Evolutionary conservation across 768 basidiomycete genomes (phyloP), one percentile per base, ranked within the genome.

Genomic region (Boletus speciosus): DNA sequence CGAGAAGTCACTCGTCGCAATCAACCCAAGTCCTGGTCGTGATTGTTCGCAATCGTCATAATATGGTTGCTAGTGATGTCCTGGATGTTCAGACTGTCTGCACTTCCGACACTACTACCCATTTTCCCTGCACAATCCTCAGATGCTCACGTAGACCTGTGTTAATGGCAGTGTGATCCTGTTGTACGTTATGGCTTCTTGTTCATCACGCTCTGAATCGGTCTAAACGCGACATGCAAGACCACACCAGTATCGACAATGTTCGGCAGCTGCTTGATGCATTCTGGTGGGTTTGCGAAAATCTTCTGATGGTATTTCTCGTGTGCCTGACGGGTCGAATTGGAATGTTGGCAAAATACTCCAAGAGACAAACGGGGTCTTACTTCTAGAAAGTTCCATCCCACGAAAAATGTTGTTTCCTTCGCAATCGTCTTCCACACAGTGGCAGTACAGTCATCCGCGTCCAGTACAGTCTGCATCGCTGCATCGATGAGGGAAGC

Each of bases 401-500:
- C 50, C 6, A 49, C 48, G 19, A 49, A 49, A 31, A 49, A 31
- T 31, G 31, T 15, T 10, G 48, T 9, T 40, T 44, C n/a, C 27
- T 43, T 36, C 2, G 6, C n/a, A 27, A 5, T 38, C 27, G 35
- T 44, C 35, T 44, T 51, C 50, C 50, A 51, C 15, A 29, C 35
- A 21, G 50, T 42, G 5, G 34, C 25, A 5, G 11, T 31, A 15
- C 50, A 51, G 15, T 37, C 50, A 15, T 51, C n/a, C 2, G 42
- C 50, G 6, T 37, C 27, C 35, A 51, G 35, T 12, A 44, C 50
- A 19, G 50, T 44, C 50, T 29, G 50, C 50, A 51, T 51, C 25
- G 50, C 39, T 15, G 41, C 42, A 16, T 51, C 41, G 42, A 44
- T 44, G 11, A 51, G 25, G 7, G 35, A 32, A 15, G 21, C 6